Conservation (phyloP, 1,284 basidiomycete species). For the Melanopsichium pennsylvanicum region DNA sequence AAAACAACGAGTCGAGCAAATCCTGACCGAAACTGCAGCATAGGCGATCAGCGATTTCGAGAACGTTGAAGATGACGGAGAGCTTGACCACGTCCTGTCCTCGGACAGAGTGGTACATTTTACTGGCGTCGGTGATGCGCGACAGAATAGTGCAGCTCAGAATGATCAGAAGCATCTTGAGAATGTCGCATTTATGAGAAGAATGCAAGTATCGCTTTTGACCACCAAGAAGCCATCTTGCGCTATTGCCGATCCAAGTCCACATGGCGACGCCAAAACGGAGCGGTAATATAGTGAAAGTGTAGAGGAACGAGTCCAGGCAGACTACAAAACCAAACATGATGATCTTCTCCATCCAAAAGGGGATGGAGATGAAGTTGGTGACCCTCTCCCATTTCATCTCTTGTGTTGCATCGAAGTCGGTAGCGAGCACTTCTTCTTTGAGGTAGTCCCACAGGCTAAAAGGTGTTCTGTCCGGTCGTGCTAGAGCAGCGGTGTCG, state of each 20-base stretch:
- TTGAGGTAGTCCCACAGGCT: constrained; percentile 91
- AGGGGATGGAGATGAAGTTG: constrained; percentile 91
- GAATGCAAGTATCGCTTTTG: constrained; percentile 51
- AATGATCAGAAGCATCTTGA: constrained; percentile 80
- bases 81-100: constrained; percentile 86
- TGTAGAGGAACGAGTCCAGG: constrained; percentile 96
- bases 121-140: constrained; percentile 90
- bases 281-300: constrained; percentile 95
- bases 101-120: constrained; percentile 98
- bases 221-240: constrained; percentile 44
- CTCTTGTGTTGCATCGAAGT: constrained; percentile 91
- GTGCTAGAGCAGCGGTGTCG: background rate
- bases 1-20: constrained; percentile 94
- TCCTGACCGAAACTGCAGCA: constrained; percentile 98
- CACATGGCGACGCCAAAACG: constrained; percentile 69
- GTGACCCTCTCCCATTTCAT: constrained; percentile 96
- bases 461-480: constrained; percentile 39
- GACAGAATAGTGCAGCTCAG: constrained; percentile 79
- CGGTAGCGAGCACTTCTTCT: constrained; percentile 80
- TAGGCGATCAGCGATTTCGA: constrained; percentile 86
- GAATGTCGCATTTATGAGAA: constrained; percentile 88
- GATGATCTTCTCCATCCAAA: constrained; percentile 95
- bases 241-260: constrained; percentile 44
- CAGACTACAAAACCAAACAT: constrained; percentile 92
- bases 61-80: constrained; percentile 95